Conservation (phyloP, 2,329 filamentous ascomycete genomes). For the Diaporthe capsici region DNA sequence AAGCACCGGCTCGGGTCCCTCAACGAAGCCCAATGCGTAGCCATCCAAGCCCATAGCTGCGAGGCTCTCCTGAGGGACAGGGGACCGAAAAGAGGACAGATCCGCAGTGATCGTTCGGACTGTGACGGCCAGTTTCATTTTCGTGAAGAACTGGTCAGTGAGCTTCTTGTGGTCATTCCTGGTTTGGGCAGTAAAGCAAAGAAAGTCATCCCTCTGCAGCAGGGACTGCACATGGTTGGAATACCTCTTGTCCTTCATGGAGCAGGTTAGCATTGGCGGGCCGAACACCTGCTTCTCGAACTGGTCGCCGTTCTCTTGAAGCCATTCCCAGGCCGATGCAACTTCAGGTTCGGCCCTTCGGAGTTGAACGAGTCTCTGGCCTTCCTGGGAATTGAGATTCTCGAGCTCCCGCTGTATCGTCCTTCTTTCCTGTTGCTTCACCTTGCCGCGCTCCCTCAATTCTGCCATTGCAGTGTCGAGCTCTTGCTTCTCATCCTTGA, state of each 20-base stretch:
- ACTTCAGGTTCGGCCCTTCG: conserved; percentile 73
- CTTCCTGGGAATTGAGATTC: conserved; percentile 79
- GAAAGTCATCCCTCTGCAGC: conserved; percentile 65
- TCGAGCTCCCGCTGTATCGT: conserved; percentile 64
- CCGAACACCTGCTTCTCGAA: conserved; percentile 86
- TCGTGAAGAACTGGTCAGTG: conserved; percentile 73
- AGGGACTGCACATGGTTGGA: conserved; percentile 68
- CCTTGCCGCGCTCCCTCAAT: conserved; percentile 57
- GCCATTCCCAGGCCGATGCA: conserved; percentile 83
- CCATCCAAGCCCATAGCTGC: conserved; percentile 77
- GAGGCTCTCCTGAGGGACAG: conserved; percentile 70
- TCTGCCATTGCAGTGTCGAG: conserved; percentile 49
- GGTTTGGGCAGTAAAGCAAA: conserved; percentile 84
- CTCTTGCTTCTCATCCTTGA: conserved; percentile 43
- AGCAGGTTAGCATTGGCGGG: conserved; percentile 85
- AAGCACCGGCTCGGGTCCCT: conserved; percentile 86
- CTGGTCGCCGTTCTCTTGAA: conserved; percentile 76
- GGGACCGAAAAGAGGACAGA: conserved; percentile 68
- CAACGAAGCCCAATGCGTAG: conserved; percentile 83
- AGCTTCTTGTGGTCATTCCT: conserved; percentile 81
- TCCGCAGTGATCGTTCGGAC: conserved; percentile 74
- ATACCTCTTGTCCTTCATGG: conserved; percentile 80
- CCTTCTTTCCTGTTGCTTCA: conserved; percentile 55
- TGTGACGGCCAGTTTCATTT: conserved; percentile 78
- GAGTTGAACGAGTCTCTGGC: conserved; percentile 80